Conservation (phyloP, 129 eudicot species). For the Pittosporum tobira region DNA sequence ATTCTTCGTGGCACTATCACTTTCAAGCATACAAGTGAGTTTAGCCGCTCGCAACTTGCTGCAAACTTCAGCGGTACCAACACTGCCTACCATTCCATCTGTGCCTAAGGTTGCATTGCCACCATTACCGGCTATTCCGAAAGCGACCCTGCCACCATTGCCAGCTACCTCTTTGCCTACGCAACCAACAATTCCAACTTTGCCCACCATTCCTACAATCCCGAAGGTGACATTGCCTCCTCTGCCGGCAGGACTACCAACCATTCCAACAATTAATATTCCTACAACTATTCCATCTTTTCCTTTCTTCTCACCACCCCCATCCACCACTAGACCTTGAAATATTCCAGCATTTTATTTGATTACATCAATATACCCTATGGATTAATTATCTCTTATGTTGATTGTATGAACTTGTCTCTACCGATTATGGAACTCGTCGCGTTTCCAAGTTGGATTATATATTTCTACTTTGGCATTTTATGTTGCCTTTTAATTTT, state of each 20-base stretch:
- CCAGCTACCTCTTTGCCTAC: slow-evolving; percentile 15
- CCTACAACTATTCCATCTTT: background rate
- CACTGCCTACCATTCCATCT: slow-evolving; percentile 14
- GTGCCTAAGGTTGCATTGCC: slow-evolving; percentile 5
- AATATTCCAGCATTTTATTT: no score
- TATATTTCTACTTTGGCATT: no score
- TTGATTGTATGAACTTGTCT: no score
- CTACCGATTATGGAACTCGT: no score
- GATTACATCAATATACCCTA: no score
- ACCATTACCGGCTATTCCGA: background rate
- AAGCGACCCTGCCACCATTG: no score
- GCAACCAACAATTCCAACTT: background rate
- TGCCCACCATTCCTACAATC: no score
- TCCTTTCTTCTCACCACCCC: slow-evolving; percentile 10
- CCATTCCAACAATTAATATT: background rate
- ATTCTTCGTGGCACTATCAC: slow-evolving; percentile 1
- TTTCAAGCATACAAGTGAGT: slow-evolving; percentile 12
- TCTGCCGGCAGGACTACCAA: background rate
- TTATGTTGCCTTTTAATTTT: no score
- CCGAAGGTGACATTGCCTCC: no score
- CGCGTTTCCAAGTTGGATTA: no score
- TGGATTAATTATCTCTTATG: no score
- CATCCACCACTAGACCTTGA: slow-evolving; percentile 1
- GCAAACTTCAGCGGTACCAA: no score
- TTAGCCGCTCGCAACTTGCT: slow-evolving; percentile 22